phyloP scores from a whole-genome alignment of 2,329 filamentous ascomycete genomes.

The Corinectria fuckeliana region DNA sequence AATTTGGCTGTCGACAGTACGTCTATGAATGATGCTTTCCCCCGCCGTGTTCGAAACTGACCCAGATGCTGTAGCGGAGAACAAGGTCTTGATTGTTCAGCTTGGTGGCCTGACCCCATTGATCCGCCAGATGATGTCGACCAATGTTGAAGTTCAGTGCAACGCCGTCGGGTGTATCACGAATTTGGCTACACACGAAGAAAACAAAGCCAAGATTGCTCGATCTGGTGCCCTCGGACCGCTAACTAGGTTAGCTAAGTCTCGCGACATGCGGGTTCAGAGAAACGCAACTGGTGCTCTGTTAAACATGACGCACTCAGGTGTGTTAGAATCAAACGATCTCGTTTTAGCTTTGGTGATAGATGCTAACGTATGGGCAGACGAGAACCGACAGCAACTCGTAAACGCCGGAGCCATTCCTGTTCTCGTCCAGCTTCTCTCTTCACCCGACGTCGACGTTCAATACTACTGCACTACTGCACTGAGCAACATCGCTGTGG shows the following conservation, averaged over 20 bases:
- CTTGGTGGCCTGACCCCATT: conserved; percentile 89
- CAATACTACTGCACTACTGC: conserved; percentile 99
- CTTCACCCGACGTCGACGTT: conserved; percentile 92
- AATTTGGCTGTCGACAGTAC: conserved; percentile 97
- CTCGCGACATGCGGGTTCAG: conserved; percentile 98
- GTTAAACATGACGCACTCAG: conserved; percentile 98
- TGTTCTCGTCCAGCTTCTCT: conserved; percentile 92
- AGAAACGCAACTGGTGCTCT: conserved; percentile 95
- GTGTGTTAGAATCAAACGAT: conserved; percentile 55
- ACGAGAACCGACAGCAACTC: conserved; percentile 96
- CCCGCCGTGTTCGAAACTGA: conserved; percentile 49
- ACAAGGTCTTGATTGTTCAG: conserved; percentile 95
- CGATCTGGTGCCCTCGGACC: conserved; percentile 91
- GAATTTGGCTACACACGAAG: conserved; percentile 96
- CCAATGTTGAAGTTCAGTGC: conserved; percentile 98
- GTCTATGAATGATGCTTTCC: conserved; percentile 37
- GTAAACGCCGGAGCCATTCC: conserved; percentile 98
- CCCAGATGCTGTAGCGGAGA: conserved; percentile 72
- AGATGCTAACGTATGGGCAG: conserved; percentile 53
- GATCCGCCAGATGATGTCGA: conserved; percentile 97
- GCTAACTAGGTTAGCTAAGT: conserved; percentile 90
- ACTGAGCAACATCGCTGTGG: conserved; percentile 97
- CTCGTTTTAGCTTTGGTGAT: not conserved
- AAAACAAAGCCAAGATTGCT: conserved; percentile 99
- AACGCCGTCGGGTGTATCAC: conserved; percentile 99